Evolutionary conservation across 2,329 filamentous ascomycete genomes (phyloP).

Genomic region (Neonectria magnoliae): DNA sequence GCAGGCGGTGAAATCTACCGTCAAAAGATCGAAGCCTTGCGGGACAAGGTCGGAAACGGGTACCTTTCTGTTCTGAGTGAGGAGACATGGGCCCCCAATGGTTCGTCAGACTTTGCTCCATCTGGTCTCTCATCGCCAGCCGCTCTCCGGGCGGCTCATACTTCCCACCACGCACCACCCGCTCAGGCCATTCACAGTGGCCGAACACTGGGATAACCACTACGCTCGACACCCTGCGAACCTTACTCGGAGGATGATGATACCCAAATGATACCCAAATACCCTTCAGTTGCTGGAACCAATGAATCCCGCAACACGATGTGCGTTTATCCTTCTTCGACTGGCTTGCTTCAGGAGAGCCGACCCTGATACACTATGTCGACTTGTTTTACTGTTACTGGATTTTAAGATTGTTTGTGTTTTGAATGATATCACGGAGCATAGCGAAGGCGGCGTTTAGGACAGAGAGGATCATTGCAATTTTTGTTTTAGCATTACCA

Average conservation of each 20-base stretch:
- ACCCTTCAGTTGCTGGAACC: constrained; percentile 34
- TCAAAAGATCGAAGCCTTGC: constrained; percentile 86
- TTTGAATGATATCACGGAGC: constrained; percentile 46
- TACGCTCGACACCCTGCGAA: constrained; percentile 25
- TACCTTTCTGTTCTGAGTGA: constrained; percentile 90
- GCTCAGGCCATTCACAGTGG: constrained; percentile 64
- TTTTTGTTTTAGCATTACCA: constrained; percentile 34
- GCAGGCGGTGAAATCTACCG: constrained; percentile 81
- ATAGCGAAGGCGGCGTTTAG: constrained; percentile 54
- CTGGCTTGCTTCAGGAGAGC: constrained; percentile 29
- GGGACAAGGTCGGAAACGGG: constrained; percentile 84
- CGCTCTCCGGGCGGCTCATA: constrained; percentile 45
- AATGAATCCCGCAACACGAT: constrained; percentile 29
- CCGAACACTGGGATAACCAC: constrained; percentile 57
- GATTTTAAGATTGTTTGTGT: constrained; percentile 34
- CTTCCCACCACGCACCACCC: constrained; percentile 45
- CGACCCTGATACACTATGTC: constrained; percentile 22
- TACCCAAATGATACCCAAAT: constrained; percentile 46
- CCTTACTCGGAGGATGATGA: constrained; percentile 34
- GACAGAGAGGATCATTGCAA: constrained; percentile 36
- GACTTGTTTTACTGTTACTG: constrained; percentile 14
- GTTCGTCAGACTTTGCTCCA: constrained; percentile 35
- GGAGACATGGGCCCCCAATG: constrained; percentile 65
- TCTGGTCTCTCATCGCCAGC: constrained; percentile 41
- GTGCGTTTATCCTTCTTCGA: constrained; percentile 35